Evolutionary conservation across 768 basidiomycete genomes (phyloP).

Genomic region (Rhizopogon vinicolor): DNA sequence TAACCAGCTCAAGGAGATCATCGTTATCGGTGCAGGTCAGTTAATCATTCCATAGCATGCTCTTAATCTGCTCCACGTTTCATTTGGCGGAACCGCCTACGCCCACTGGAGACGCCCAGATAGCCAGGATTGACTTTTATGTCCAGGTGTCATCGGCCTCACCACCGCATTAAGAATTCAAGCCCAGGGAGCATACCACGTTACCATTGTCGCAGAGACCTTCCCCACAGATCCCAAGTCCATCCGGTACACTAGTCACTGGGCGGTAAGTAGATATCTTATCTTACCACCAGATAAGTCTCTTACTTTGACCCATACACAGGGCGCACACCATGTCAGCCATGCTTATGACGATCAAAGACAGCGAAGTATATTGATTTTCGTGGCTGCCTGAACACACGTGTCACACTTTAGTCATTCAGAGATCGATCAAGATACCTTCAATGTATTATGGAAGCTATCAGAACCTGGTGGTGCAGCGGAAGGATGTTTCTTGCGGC

Average conservation of each 20-base stretch:
- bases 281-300: neutral
- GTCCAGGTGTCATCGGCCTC: constrained; percentile 69
- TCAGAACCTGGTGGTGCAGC: constrained; percentile 53
- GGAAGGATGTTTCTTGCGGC: constrained; percentile 60
- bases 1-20: constrained; percentile 19
- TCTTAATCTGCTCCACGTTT: no score
- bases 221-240: constrained; percentile 70
- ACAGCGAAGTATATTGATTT: constrained; percentile 46
- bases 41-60: constrained; percentile 6
- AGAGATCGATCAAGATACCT: constrained; percentile 73
- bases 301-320: neutral
- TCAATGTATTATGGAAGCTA: constrained; percentile 70
- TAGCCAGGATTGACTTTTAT: neutral
- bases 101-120: neutral
- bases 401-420: neutral
- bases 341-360: constrained; percentile 44
- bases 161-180: constrained; percentile 72
- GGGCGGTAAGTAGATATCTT: constrained; percentile 56
- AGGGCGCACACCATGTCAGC: constrained; percentile 83
- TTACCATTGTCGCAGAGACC: constrained; percentile 66
- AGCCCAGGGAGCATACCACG: constrained; percentile 54
- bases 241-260: constrained; percentile 75
- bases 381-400: neutral
- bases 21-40: constrained; percentile 39
- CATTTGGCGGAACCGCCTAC: neutral